A percentile compares a stretch with the other conserved stretches of the same genome.
Conservation (phyloP, 2,329 filamentous ascomycete species). For the Bipolaris gigantea region DNA sequence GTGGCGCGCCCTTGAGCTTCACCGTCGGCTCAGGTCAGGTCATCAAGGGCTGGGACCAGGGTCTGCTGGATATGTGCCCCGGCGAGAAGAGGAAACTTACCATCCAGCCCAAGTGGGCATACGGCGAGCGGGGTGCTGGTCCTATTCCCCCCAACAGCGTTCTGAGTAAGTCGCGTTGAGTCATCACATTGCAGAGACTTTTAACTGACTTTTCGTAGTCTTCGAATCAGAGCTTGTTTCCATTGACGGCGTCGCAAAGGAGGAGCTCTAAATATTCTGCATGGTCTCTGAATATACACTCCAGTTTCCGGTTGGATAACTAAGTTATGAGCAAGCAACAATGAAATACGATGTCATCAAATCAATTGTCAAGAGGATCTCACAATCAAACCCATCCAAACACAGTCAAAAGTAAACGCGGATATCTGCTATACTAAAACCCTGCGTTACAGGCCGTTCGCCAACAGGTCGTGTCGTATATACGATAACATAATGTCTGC, state of each 20-base stretch:
- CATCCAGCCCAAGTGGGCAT: conserved; percentile 84
- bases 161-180: conserved; percentile 59
- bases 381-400: background rate
- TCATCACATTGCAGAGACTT: background rate
- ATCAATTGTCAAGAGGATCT: background rate
- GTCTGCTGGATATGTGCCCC: conserved; percentile 91
- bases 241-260: conserved; percentile 69
- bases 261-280: conserved; percentile 40
- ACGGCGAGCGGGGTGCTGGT: conserved; percentile 76
- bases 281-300: background rate
- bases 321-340: background rate
- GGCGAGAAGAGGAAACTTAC: conserved; percentile 92
- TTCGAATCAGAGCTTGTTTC: conserved; percentile 90
- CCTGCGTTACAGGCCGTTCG: no score
- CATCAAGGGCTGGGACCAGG: conserved; percentile 96
- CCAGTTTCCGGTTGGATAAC: background rate
- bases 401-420: background rate
- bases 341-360: background rate
- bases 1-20: conserved; percentile 76
- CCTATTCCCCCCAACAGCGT: conserved; percentile 86
- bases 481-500: background rate
- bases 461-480: background rate
- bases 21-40: conserved; percentile 80
- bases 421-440: background rate
- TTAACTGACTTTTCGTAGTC: conserved; percentile 54